Base-by-base conservation (phyloP, 805 yeast genomes). In the Candida sithepensis region DNA sequence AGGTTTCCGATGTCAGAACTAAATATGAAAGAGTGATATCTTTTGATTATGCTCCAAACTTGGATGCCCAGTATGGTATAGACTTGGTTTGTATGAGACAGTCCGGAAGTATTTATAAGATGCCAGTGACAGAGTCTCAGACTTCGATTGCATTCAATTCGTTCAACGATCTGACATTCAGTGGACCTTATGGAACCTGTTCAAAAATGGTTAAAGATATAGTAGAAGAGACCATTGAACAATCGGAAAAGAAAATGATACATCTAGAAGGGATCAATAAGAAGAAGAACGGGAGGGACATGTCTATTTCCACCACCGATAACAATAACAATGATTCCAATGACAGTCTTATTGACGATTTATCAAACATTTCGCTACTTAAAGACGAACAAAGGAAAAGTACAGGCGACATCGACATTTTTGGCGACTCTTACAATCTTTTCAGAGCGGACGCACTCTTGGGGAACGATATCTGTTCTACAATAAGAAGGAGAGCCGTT, bases 41-140 rank as follows among this genome's bases (percentile, higher is more conserved):
- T 0, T 90, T 85, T 66, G 97, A 90, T 63, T 90, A 89, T 61
- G 78, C 83, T n/a, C 81, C 84, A 0, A 81, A 78, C 47, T 50
- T 66, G 3, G 46, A 59, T 5, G 69, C 79, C 2, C 67, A 63
- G n/a, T 74, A 82, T 20, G 77, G 80, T 1, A 76, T 86, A 8
- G 81, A 84, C 55, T 73, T 88, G 48, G 81, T 91, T 24, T 90
- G 97, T 64, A 85, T 91, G 85, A 73, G 97, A 53, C 95, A 88
- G 58, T 86, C 96, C 1, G 97, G 97, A 3, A 84, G 88, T 45
- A 82, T 90, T 0, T 90, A 86, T 65, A 73, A 85, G 48, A 87
- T 87, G 91, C 78, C 84, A 0, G 86, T 84, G 0, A 67, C 72
- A 1, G 92, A 87, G 60, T 77, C 85, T 43, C 82, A 82, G 28